A percentile compares a stretch with the other conserved stretches of the same genome.
Conservation (phyloP, 1,139 yeast species). For the Hanseniaspora sp. region DNA sequence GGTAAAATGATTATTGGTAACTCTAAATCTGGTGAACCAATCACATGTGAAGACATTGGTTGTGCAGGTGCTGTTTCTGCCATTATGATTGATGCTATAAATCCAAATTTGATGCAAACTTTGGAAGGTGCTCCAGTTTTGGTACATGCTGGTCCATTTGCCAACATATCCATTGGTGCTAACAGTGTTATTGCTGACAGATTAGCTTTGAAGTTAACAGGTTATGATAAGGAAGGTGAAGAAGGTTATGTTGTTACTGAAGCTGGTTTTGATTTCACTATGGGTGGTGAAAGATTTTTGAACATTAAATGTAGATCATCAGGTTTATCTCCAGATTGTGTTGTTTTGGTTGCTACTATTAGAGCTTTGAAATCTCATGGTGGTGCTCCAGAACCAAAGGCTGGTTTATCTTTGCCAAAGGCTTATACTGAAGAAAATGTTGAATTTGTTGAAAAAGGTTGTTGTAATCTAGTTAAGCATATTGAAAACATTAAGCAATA, state of each 20-base stretch:
- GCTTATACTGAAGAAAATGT: conserved; percentile 79
- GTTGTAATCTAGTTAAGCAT: conserved; percentile 85
- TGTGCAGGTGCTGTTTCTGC: conserved; percentile 97
- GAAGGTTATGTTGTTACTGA: conserved; percentile 92
- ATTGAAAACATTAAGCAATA: conserved; percentile 74
- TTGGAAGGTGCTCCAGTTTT: conserved; percentile 97
- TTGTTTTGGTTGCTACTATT: conserved; percentile 92
- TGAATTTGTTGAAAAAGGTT: conserved; percentile 72
- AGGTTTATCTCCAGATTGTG: conserved; percentile 82
- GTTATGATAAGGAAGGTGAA: conserved; percentile 51
- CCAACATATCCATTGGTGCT: conserved; percentile 95
- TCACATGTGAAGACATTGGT: conserved; percentile 93
- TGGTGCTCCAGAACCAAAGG: conserved; percentile 96
- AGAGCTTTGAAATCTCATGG: conserved; percentile 97
- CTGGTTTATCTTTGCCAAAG: conserved; percentile 81
- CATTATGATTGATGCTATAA: conserved; percentile 87
- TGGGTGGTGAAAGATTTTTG: conserved; percentile 98
- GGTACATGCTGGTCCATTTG: conserved; percentile 98
- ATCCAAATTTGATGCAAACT: conserved; percentile 96
- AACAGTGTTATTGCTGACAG: conserved; percentile 90
- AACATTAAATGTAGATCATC: conserved; percentile 93
- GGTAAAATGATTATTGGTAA: conserved; percentile 89
- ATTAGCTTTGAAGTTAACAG: conserved; percentile 86
- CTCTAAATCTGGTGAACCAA: conserved; percentile 69
- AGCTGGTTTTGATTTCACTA: conserved; percentile 97